These are phyloP conservation scores for Ascochyta rabiei DNA, from an alignment of 2,329 filamentous ascomycete genomes.

Conservation along the genomic window DNA sequence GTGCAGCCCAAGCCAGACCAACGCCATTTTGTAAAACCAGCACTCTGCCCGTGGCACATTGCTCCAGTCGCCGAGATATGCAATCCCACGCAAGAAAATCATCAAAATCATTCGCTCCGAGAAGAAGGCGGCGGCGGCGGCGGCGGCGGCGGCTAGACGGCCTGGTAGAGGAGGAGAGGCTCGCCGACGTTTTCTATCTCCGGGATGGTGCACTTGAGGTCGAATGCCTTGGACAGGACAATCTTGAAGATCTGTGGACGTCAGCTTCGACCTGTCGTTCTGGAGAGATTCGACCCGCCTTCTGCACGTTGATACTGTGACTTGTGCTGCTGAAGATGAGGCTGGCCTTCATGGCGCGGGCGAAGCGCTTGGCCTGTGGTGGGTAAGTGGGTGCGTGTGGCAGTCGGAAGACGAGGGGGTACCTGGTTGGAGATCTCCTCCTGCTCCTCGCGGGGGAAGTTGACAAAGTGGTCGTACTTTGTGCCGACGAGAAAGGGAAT, in stretches of 20 bases:
- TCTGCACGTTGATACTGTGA: constrained; percentile 99
- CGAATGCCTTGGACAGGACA: constrained; percentile 96
- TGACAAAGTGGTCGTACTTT: constrained; percentile 99
- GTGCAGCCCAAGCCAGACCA: constrained; percentile 26
- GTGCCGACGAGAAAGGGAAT: constrained; percentile 97
- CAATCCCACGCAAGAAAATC: constrained; percentile 42
- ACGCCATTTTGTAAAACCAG: constrained; percentile 38
- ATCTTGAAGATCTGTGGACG: constrained; percentile 92
- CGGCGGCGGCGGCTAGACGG: constrained; percentile 44
- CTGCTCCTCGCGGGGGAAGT: constrained; percentile 95
- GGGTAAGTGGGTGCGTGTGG: constrained; percentile 9
- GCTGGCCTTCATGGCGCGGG: constrained; percentile 96
- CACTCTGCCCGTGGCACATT: constrained; percentile 32
- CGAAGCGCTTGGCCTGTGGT: constrained; percentile 83
- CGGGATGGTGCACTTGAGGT: constrained; percentile 97
- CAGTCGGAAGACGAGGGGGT: constrained; percentile 15
- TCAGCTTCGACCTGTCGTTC: constrained; percentile 34
- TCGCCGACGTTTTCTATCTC: constrained; percentile 99
- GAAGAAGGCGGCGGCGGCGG: constrained; percentile 34
- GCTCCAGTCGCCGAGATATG: constrained; percentile 49
- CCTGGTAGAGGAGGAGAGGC: constrained; percentile 82
- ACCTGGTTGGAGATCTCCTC: constrained; percentile 98
- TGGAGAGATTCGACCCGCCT: constrained; percentile 63
- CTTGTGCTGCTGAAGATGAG: constrained; percentile 99
- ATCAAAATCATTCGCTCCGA: constrained; percentile 47